A percentile compares a stretch with the other conserved stretches of the same genome.
These are phyloP conservation scores for Saccharomycopsis javanensis DNA, from an alignment of 805 yeast species.

Conservation along the genomic window DNA sequence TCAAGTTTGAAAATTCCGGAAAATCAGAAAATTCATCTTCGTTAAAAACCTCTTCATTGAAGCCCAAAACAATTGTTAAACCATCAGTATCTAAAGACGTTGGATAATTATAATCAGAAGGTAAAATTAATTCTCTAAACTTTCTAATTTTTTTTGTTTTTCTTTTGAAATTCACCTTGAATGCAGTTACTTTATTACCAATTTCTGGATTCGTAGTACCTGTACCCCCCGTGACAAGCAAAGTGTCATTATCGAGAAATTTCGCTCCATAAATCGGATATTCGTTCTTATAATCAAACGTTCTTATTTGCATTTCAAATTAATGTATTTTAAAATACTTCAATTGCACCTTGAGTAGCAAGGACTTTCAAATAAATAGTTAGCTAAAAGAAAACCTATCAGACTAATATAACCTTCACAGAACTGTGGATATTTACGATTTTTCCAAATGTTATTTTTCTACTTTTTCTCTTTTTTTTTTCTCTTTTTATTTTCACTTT, in stretches of 20 bases:
- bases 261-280: conserved; percentile 78
- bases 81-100: conserved; percentile 58
- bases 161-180: conserved; percentile 46
- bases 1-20: conserved; percentile 31
- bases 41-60: conserved; percentile 56
- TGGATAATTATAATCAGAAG: conserved; percentile 75
- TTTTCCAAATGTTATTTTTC: too few species aligned
- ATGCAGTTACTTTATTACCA: conserved; percentile 69
- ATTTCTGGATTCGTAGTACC: conserved; percentile 90
- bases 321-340: background rate
- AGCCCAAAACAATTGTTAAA: conserved; percentile 54
- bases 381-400: too few species aligned
- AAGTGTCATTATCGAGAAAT: conserved; percentile 48
- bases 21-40: conserved; percentile 30
- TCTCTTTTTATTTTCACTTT: background rate
- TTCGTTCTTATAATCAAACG: conserved; percentile 30
- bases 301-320: conserved; percentile 12
- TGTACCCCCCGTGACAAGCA: conserved; percentile 87
- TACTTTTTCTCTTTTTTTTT: background rate
- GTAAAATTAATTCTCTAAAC: conserved; percentile 51
- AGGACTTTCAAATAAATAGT: too few species aligned
- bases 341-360: background rate
- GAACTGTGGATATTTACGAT: background rate
- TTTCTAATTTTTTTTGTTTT: conserved; percentile 37
- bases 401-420: too few species aligned